Percentiles rank a stretch among this genome's conserved stretches.
These are phyloP conservation scores for Jackrogersella multiformis DNA, from an alignment of 495 filamentous ascomycete genomes.

Conservation along the genomic window DNA sequence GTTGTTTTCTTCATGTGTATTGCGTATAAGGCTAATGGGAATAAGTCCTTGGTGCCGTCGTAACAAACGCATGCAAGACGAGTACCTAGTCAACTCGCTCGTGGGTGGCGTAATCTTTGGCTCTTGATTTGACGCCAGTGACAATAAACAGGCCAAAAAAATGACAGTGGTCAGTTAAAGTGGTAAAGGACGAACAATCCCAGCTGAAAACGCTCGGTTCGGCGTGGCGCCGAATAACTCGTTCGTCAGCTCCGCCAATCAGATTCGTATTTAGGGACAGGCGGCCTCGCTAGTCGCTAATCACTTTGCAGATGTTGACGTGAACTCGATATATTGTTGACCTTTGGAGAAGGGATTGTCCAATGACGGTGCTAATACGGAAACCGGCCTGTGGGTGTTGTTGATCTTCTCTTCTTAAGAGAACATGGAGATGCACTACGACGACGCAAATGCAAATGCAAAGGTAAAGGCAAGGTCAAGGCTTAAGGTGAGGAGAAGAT, in stretches of 20 bases:
- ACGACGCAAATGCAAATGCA: conserved; percentile 24
- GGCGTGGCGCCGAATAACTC: conserved; percentile 37
- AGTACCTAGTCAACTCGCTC: background rate
- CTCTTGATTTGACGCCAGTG: conserved; percentile 11
- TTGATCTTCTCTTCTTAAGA: conserved; percentile 4
- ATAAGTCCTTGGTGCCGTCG: conserved; percentile 14
- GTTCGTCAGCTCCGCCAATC: conserved; percentile 32
- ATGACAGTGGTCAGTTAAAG: conserved; percentile 7
- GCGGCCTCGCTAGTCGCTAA: conserved; percentile 42
- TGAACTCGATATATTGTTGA: conserved; percentile 44
- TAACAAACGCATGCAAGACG: conserved; percentile 17
- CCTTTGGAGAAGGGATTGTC: conserved; percentile 43
- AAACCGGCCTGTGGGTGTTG: conserved; percentile 7
- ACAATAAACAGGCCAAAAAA: conserved; percentile 27
- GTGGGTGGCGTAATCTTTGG: conserved; percentile 28
- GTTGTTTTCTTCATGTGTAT: conserved; percentile 19
- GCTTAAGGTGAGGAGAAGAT: conserved; percentile 20
- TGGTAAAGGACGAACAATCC: conserved; percentile 29
- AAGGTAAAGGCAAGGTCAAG: conserved; percentile 6
- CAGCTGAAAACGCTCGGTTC: conserved; percentile 39
- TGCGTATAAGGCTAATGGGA: conserved; percentile 8
- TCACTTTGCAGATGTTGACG: conserved; percentile 40
- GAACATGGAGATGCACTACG: conserved; percentile 14
- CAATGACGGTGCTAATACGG: conserved; percentile 33
- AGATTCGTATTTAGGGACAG: conserved; percentile 6